Evolutionary conservation across 305 asterid genomes (phyloP), one percentile per base, ranked within the genome.

Genomic region (Withania somnifera): DNA sequence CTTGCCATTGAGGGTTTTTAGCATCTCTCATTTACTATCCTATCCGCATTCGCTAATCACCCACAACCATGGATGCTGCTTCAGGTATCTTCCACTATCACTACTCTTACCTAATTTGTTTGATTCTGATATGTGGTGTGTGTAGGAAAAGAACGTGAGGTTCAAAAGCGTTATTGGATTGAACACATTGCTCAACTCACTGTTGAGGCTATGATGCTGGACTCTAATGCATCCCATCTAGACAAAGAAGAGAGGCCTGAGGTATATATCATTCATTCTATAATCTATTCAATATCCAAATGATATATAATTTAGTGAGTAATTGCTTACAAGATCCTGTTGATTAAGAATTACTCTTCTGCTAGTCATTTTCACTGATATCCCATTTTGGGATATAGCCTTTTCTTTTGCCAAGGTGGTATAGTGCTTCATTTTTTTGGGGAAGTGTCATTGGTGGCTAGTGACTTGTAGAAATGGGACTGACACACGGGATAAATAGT

Each of bases 241-340:
- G 99, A 96, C 88, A 94, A 93, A 88, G 99, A 97, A 88, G 99
- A 97, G 87, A 92, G 98, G 87, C 98, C 98, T 73, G 99, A 94
- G 90, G 99, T 97, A 87, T 85, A 6, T 22, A 80, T n/a, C n/a
- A n/a, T n/a, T n/a, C n/a, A n/a, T n/a, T n/a, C n/a, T n/a, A n/a
- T n/a, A n/a, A n/a, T n/a, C n/a, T n/a, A n/a, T n/a, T n/a, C n/a
- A n/a, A n/a, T n/a, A n/a, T n/a, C n/a, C n/a, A n/a, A n/a, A n/a
- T n/a, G 80, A 36, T 36, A 11, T 0, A 36, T 67, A 36, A 66
- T 34, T 9, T 8, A n/a, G 51, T 52, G 3, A 15, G 2, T 61
- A 13, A 61, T 2, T 58, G 5, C 28, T 75, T 50, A 15, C 20
- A 75, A 9, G 26, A 50, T n/a, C n/a, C 11, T 51, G 1, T 75